These are phyloP conservation scores for Elsinoe australis DNA, from an alignment of 2,329 filamentous ascomycete species.

Conservation along the genomic window DNA sequence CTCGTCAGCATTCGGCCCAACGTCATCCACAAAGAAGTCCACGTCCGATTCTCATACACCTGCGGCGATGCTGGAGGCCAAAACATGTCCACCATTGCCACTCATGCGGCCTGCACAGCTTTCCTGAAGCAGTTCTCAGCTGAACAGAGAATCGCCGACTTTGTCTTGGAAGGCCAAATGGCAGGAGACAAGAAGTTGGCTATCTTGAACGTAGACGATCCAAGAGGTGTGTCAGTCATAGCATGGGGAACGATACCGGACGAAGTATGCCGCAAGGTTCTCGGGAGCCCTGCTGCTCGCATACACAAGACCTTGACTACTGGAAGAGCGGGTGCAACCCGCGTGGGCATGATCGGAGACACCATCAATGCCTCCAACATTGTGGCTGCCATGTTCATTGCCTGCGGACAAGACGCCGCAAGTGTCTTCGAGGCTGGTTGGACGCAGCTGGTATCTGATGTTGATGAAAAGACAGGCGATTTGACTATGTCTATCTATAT, in stretches of 20 bases:
- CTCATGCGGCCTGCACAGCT: slow-evolving; percentile 24
- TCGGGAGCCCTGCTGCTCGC: background rate
- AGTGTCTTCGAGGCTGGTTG: slow-evolving; percentile 12
- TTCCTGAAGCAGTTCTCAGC: slow-evolving; percentile 18
- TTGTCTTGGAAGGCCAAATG: slow-evolving; percentile 24
- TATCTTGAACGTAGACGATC: slow-evolving; percentile 23
- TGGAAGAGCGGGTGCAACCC: slow-evolving; percentile 1
- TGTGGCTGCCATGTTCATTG: slow-evolving; percentile 15
- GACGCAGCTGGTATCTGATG: background rate
- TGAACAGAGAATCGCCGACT: slow-evolving; percentile 18
- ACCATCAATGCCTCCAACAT: slow-evolving; percentile 11
- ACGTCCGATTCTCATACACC: slow-evolving; percentile 12
- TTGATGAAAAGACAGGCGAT: slow-evolving; percentile 13
- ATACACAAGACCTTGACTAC: slow-evolving; percentile 3
- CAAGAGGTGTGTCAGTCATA: slow-evolving; percentile 26
- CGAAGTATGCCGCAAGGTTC: background rate
- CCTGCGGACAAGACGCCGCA: slow-evolving; percentile 11
- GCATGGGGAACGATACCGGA: slow-evolving; percentile 22
- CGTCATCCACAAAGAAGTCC: slow-evolving; percentile 12
- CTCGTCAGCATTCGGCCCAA: background rate
- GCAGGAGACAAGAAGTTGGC: slow-evolving; percentile 27
- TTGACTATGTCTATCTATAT: slow-evolving; percentile 25
- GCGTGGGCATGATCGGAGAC: slow-evolving; percentile 11
- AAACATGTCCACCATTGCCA: slow-evolving; percentile 30
- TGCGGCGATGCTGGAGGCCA: slow-evolving; percentile 29